These are phyloP conservation scores for Nakaseomyces delphensis DNA, from an alignment of 1,139 yeast genomes.

Conservation along the genomic window DNA sequence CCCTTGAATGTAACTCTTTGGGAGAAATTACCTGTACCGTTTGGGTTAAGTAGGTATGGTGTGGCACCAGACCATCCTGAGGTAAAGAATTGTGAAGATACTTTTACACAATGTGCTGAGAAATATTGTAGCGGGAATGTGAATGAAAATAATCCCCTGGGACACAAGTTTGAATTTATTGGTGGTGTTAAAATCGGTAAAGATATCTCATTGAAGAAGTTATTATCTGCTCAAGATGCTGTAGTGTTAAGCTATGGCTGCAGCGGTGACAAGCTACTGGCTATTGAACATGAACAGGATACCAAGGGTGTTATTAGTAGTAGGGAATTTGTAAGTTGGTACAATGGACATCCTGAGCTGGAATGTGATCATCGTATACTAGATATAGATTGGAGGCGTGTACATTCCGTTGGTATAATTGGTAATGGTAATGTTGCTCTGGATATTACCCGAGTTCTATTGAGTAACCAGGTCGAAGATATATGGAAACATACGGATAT, in stretches of 20 bases:
- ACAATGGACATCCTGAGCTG: slow-evolving; percentile 73
- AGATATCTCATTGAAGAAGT: slow-evolving; percentile 43
- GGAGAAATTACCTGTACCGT: slow-evolving; percentile 83
- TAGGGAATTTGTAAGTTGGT: slow-evolving; percentile 89
- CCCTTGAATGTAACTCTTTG: slow-evolving; percentile 52
- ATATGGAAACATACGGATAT: slow-evolving; percentile 68
- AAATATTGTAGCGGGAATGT: slow-evolving; percentile 14
- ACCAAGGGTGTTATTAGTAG: slow-evolving; percentile 70
- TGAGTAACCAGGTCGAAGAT: slow-evolving; percentile 47
- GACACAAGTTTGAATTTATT: slow-evolving; percentile 47
- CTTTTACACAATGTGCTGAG: slow-evolving; percentile 55
- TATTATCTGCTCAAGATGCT: slow-evolving; percentile 55
- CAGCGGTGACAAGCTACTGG: slow-evolving; percentile 47
- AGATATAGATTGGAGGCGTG: slow-evolving; percentile 41
- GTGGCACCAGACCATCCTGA: slow-evolving; percentile 99
- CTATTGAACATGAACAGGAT: slow-evolving; percentile 51
- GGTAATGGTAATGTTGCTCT: slow-evolving; percentile 98
- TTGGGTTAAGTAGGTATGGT: slow-evolving; percentile 84
- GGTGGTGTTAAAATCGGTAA: slow-evolving; percentile 69
- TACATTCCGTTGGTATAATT: slow-evolving; percentile 64
- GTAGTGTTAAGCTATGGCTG: slow-evolving; percentile 83
- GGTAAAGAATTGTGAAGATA: slow-evolving; percentile 81
- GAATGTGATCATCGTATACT: slow-evolving; percentile 24
- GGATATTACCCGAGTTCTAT: slow-evolving; percentile 74
- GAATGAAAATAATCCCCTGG: slow-evolving; percentile 9